Conservation (phyloP, 805 yeast genomes). For the Candida anglica region DNA sequence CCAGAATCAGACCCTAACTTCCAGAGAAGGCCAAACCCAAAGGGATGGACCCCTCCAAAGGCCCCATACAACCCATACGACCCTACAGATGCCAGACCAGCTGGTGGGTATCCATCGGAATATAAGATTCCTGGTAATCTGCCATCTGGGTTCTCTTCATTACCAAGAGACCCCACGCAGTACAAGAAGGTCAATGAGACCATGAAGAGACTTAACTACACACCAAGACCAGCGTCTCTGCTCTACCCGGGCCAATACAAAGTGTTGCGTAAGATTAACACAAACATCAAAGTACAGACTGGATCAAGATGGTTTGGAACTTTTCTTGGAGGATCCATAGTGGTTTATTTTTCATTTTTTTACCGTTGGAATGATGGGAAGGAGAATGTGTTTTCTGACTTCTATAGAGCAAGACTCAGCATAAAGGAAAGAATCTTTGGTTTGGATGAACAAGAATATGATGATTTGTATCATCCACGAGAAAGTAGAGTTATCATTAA, state of each 20-base stretch:
- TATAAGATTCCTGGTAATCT: conserved; percentile 62
- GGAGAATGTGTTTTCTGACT: conserved; percentile 68
- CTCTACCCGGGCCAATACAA: conserved; percentile 77
- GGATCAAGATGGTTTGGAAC: conserved; percentile 62
- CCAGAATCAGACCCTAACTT: too few species aligned
- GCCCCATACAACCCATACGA: conserved; percentile 88
- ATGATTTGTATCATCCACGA: conserved; percentile 53
- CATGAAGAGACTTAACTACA: conserved; percentile 69
- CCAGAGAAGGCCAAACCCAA: conserved; percentile 69
- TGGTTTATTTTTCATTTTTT: conserved; percentile 63
- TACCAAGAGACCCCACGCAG: conserved; percentile 67
- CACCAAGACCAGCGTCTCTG: conserved; percentile 73
- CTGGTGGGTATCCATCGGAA: conserved; percentile 85
- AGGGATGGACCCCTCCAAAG: conserved; percentile 75
- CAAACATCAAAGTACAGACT: conserved; percentile 47
- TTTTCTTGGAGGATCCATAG: conserved; percentile 43
- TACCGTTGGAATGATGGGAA: conserved; percentile 83
- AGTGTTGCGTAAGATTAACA: conserved; percentile 57
- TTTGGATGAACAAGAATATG: conserved; percentile 55
- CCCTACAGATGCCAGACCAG: conserved; percentile 69
- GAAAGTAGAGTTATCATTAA: conserved; percentile 35
- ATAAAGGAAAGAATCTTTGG: conserved; percentile 54
- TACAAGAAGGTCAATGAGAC: conserved; percentile 65
- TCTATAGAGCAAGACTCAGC: conserved; percentile 58
- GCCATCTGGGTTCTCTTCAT: conserved; percentile 48